Evolutionary conservation across 495 filamentous ascomycete species (phyloP).

Genomic region (Melanomma pulvis-pyrius): DNA sequence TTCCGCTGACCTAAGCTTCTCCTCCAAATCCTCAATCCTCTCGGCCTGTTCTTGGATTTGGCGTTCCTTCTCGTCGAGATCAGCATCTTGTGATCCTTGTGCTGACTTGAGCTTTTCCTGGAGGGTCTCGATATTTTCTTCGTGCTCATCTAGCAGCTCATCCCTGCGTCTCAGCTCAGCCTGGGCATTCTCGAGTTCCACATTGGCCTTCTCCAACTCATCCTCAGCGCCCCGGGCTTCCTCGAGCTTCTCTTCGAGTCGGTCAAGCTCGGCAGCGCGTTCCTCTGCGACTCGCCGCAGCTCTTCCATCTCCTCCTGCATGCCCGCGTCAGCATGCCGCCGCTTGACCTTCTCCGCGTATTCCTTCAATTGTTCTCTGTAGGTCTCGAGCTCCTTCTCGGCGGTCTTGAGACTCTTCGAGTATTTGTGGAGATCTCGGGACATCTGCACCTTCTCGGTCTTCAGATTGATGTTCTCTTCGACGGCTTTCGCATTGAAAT

Average conservation of each 20-base stretch:
- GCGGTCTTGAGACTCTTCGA: conserved; percentile 76
- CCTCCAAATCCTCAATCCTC: conserved; percentile 30
- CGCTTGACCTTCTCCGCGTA: conserved; percentile 75
- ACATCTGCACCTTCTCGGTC: conserved; percentile 82
- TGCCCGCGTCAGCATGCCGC: conserved; percentile 66
- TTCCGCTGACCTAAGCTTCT: conserved; percentile 15
- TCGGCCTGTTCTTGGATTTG: conserved; percentile 35
- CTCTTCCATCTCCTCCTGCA: conserved; percentile 61
- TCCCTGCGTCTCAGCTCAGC: conserved; percentile 26
- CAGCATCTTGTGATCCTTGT: conserved; percentile 25
- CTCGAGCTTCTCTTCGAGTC: conserved; percentile 39
- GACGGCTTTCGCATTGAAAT: conserved; percentile 81
- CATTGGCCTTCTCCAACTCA: conserved; percentile 22
- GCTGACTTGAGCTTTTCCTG: conserved; percentile 55
- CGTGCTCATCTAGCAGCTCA: conserved; percentile 22
- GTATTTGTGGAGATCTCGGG: conserved; percentile 80
- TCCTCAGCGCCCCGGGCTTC: conserved; percentile 14
- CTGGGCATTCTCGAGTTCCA: conserved; percentile 12
- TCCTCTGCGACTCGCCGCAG: conserved; percentile 55
- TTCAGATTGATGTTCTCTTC: conserved; percentile 96
- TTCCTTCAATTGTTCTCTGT: conserved; percentile 75
- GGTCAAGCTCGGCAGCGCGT: conserved; percentile 42
- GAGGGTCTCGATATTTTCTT: conserved; percentile 48
- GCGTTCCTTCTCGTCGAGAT: conserved; percentile 46
- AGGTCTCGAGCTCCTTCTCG: conserved; percentile 79